Evolutionary conservation across 352 stramenopile species (phyloP), one percentile per base, ranked within the genome.

Genomic region (Phytophthora tubulina): DNA sequence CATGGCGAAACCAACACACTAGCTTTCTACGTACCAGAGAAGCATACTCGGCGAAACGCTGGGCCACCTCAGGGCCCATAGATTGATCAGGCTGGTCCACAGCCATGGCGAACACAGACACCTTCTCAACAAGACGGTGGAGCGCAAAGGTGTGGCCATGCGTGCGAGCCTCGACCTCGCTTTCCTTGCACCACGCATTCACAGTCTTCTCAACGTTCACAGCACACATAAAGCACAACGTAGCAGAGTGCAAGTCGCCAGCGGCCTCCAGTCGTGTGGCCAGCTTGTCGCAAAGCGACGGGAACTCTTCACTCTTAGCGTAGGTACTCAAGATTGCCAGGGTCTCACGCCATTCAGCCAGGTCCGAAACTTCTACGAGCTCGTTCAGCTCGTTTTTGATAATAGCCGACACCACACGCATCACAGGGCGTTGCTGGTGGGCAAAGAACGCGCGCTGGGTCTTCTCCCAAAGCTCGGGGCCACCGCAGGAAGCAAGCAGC

Each of bases 291-390:
- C 97, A 99, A 31, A 99, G 87, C 33, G 71, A 82, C 38, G 96
- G 92, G 70, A 99, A 99, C 80, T 99, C 95, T 50, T 99, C 96
- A 49, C 91, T 97, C 76, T 98, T 98, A 21, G 91, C 96, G 79
- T 99, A 99, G 3, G 97, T 99, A 30, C 91, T 98, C 48, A 99
- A 73, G 60, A 99, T 98, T 4, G 98, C 97, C 30, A 99, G 75
- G 15, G 98, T 99, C 73, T 99, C 97, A 57, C 93, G 90, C 98
- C 98, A 99, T 48, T 98, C 94, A 14, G 72, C 67, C n/a, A 98
- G 80, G 67, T 99, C 89, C 1, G 93, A 97, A 38, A 97, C 78
- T 32, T 97, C 92, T 15, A 90, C 90, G 30, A 96, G 82, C 15
- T 81, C 76, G 31, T 69, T 78, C 5, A 99, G 78, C 66, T 98